Base-by-base conservation (phyloP, 495 filamentous ascomycete species). In the Aspergillus homomorphus region DNA sequence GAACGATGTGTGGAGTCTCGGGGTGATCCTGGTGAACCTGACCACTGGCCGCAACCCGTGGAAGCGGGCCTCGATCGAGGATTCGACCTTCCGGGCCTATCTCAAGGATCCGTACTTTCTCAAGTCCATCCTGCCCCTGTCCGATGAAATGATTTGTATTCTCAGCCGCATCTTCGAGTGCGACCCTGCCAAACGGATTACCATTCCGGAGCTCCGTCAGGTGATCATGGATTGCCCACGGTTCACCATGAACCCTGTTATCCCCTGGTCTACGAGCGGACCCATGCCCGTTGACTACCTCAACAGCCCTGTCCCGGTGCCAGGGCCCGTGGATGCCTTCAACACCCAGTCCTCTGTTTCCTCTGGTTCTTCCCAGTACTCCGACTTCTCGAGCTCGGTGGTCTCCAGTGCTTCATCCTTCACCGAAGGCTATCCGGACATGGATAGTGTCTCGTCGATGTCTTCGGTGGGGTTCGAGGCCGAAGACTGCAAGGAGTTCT, bases 1-100 rank as follows among this genome's bases (percentile, higher is more conserved):
- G 20, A 99, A 98, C 79, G 94, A 99, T 73, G 85, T 99, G 64
- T 99, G 94, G 94, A 93, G 90, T 70, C 82, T 99, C 45, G 94
- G 94, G 54, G 93, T 99, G 14, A 95, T 99, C 72, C 80, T 99
- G 58, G 91, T 99, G 58, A 99, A 99, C 73, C 82, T 99, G 56
- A 95, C 92, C 58, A 98, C 94, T 80, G 93, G 94, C 68, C 89
- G 95, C 64, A 99, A 99, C 74, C 94, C 94, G 61, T 99, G 94
- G 94, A 98, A 96, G 75, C 86, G 92, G 59, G 95, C 94, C 53
- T 95, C 89, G 12, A 73, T 85, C 62, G 90, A 96, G 67, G 95
- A 99, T 74, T 90, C 92, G 61, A 98, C 95, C 22, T 99, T 96
- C 82, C 86, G 87, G 69, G 94, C 93, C 30, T 99, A 89, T 70